Base-by-base conservation (phyloP, 257 asterid genomes). In the Anisodus tanguticus region DNA sequence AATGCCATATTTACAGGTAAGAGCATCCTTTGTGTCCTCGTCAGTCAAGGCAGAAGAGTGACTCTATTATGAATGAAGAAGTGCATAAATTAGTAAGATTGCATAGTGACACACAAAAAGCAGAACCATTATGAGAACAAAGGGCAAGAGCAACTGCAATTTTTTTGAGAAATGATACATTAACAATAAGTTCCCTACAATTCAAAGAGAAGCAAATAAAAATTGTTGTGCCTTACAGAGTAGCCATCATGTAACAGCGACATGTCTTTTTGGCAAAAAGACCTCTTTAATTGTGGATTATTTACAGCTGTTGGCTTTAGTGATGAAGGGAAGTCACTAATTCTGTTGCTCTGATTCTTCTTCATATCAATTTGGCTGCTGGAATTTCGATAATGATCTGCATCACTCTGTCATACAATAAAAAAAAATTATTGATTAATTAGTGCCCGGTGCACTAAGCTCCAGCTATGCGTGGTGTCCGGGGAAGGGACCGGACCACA, bases 41-140 rank as follows among this genome's bases (percentile, higher is more conserved):
- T 95, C 98, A 66, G 98, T 92, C 87, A 91, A 85, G 49, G 90
- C 93, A 83, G 96, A 93, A 78, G 96, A 92, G 60, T 95, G 95
- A 81, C 98, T 95, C 98, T 93, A 90, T 74, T 43, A 89, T 85
- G 55, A 78, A 84, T 35, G 64, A 60, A 66, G 76, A 53, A 31
- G 66, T 77, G 79, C 89, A 80, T 85, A 59, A 77, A 82, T 63
- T 79, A 45, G 45, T 84, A 80, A 82, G 31, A 67, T 19, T 80
- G 83, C 70, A 43, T 9, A 79, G 53, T 3, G 43, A 59, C n/a
- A 69, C 31, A 53, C 59, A 69, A 54, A 74, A 68, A 68, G 37
- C 19, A 60, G 19, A 76, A 82, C 69, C 69, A 82, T 49, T 3
- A 68, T 11, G 7, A 67, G 26, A 76, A 13, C 81, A 76, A 76